A percentile compares a stretch with the other conserved stretches of the same genome.
Conservation (phyloP, 1,284 basidiomycete genomes). For the Fistulina hepatica region DNA sequence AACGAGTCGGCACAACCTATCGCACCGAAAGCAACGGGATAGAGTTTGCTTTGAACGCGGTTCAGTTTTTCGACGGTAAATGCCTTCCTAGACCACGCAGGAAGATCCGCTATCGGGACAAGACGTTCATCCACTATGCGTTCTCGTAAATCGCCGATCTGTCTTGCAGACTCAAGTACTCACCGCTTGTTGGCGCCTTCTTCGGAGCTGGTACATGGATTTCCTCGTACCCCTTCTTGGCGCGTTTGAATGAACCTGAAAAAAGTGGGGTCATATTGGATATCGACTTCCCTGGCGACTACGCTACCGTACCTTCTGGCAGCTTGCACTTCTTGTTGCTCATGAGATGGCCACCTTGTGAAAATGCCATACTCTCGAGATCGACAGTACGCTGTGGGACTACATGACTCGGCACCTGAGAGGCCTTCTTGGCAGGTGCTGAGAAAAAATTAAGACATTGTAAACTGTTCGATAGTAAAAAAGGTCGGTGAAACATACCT, state of each 20-base stretch:
- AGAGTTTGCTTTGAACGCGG: constrained; percentile 89
- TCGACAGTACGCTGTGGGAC: constrained; percentile 85
- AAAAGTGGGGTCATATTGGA: no score
- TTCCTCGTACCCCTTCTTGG: constrained; percentile 96
- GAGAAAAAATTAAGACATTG: no score
- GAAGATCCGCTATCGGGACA: constrained; percentile 69
- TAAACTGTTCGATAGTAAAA: no score
- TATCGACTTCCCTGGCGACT: no score
- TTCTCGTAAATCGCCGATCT: constrained; percentile 54
- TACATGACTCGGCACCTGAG: constrained; percentile 66
- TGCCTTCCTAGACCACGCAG: constrained; percentile 80
- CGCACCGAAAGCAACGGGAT: constrained; percentile 86
- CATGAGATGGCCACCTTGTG: constrained; percentile 94
- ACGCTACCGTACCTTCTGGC: no score
- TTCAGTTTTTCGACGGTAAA: constrained; percentile 84
- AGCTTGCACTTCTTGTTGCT: constrained; percentile 98
- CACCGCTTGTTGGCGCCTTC: no score
- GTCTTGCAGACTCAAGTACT: no score
- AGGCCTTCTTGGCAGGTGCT: constrained; percentile 28
- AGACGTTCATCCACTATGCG: no score
- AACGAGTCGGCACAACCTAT: no score
- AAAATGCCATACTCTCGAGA: constrained; percentile 91
- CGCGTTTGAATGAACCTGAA: constrained; percentile 96
- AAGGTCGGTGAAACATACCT: no score
- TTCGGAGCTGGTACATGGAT: constrained; percentile 96